Conservation (phyloP, 2,329 filamentous ascomycete species). For the Botrytis deweyae region DNA sequence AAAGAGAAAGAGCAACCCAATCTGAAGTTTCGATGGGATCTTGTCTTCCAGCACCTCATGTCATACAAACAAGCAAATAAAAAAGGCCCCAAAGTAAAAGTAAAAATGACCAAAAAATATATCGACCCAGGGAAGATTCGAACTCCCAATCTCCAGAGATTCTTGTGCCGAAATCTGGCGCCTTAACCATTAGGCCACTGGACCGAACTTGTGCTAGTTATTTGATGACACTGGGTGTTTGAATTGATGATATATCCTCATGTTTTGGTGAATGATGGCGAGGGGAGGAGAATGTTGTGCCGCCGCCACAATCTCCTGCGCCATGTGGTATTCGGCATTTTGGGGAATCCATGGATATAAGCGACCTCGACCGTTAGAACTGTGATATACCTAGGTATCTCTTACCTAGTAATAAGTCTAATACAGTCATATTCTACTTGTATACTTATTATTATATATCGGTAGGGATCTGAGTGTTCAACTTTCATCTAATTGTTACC, state of each 20-base stretch:
- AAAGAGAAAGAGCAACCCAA: too few species aligned
- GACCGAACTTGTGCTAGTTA: not conserved
- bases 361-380: not conserved
- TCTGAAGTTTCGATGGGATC: not conserved
- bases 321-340: not conserved
- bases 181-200: conserved; percentile 32
- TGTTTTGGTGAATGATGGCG: not conserved
- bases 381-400: not conserved
- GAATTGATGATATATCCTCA: not conserved
- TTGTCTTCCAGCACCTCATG: not conserved
- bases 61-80: not conserved
- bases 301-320: not conserved
- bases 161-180: conserved; percentile 30
- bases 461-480: not conserved
- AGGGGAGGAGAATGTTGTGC: not conserved
- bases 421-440: not conserved
- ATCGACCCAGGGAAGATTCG: conserved; percentile 33
- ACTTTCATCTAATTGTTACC: not conserved
- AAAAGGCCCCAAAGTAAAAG: too few species aligned
- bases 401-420: not conserved
- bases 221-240: not conserved
- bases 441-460: not conserved
- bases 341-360: not conserved
- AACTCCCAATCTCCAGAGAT: conserved; percentile 33
- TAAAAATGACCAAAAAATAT: not conserved